Base-by-base conservation (phyloP, 2,329 filamentous ascomycete species). In the Monilinia fructigena region DNA sequence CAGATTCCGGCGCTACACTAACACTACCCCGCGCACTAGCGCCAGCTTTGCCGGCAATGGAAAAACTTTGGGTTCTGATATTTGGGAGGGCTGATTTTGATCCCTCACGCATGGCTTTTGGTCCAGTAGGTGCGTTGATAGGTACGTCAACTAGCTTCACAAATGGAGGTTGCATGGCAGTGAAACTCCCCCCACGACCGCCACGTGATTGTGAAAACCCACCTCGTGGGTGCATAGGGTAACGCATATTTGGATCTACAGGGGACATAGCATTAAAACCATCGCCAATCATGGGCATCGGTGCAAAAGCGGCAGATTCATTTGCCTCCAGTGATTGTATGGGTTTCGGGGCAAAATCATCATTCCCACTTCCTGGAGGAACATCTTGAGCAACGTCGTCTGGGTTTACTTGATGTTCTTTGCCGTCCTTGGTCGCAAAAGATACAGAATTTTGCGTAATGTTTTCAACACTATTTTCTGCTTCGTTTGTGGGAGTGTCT, bases 91-190 rank as follows among this genome's bases (percentile, higher is more conserved):
- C 91, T 66, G 89, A 93, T 77, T 96, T 96, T 62, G 91, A 90
- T 14, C 93, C 82, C 78, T 95, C 90, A 70, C 94, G 86, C 92
- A 98, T 96, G 23, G 95, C 95, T 79, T 95, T 93, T 58, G 95
- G 95, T 12, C 93, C 95, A 65, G 90, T 96, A 38, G 95, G 95
- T 38, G 95, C 95, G 79, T 83, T 92, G 79, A 87, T 77, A 55
- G 86, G 86, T 62, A 82, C 79, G 66, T 78, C 77, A 69, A 76
- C 67, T 48, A 73, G 67, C 72, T 75, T 76, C 58, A 76, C 69
- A 71, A 72, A 70, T 50, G 73, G 70, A 55, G 73, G 74, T 71
- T 66, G 65, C 58, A 66, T 66, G n/a, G 77, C 74, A 66, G 77
- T 78, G 66, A 79, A 80, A 48, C 79, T 78, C 65, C 78, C 71